Evolutionary conservation across 1,139 yeast species (phyloP).

Genomic region (Protomyces inundatus): DNA sequence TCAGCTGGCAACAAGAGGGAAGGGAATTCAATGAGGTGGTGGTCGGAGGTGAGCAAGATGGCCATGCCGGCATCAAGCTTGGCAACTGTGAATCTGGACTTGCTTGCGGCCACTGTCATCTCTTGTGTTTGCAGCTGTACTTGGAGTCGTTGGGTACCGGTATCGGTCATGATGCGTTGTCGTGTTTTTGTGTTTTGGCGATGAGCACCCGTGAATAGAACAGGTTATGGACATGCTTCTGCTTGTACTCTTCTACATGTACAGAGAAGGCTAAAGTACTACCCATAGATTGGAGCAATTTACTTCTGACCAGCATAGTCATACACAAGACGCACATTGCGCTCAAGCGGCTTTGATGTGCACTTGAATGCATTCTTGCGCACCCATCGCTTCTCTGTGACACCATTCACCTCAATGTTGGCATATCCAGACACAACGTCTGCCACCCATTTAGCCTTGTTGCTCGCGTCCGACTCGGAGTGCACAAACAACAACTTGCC

Average conservation of each 20-base stretch:
- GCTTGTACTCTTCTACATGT: no score
- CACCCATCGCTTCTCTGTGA: constrained; percentile 16
- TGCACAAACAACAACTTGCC: constrained; percentile 7
- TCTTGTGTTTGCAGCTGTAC: not conserved
- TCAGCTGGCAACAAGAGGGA: constrained; percentile 86
- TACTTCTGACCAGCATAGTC: constrained; percentile 13
- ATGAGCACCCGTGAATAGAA: no score
- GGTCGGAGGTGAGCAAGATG: constrained; percentile 80
- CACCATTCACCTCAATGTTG: constrained; percentile 16
- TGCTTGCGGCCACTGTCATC: constrained; percentile 9
- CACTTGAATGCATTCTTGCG: constrained; percentile 1
- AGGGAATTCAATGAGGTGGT: constrained; percentile 93
- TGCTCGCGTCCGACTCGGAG: constrained; percentile 13
- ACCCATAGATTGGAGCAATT: not conserved
- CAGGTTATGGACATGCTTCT: no score
- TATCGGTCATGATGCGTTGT: no score
- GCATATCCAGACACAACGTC: constrained; percentile 12
- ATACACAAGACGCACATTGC: constrained; percentile 13
- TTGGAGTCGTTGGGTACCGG: no score
- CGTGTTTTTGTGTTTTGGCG: no score
- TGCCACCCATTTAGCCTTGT: constrained; percentile 19
- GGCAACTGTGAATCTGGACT: constrained; percentile 65
- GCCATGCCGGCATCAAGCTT: constrained; percentile 94
- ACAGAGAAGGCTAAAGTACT: no score
- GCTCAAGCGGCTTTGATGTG: not conserved